Percentiles rank a stretch among this genome's conserved stretches.
phyloP scores from a whole-genome alignment of 2,329 filamentous ascomycete species.

The Lachnellula suecica region DNA sequence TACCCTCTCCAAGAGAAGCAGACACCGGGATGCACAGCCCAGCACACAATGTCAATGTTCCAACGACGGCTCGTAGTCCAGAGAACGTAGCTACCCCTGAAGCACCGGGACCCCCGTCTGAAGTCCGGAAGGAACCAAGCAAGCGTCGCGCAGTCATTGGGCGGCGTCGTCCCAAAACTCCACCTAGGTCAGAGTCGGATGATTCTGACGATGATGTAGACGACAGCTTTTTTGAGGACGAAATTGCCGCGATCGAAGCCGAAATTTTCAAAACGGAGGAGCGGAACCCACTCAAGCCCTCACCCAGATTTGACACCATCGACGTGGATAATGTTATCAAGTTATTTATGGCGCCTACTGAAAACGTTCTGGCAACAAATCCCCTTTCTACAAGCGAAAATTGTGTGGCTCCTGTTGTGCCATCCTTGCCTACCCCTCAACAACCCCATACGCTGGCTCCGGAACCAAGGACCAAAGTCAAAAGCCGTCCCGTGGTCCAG shows the following conservation, averaged over 20 bases:
- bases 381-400: conserved; percentile 3
- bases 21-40: too few species aligned
- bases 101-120: not conserved
- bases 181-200: conserved; percentile 14
- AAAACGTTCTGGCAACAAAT: conserved; percentile 7
- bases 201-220: conserved; percentile 32
- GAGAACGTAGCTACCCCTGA: too few species aligned
- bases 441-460: not conserved
- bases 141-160: conserved; percentile 19
- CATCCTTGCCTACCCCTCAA: conserved; percentile 5
- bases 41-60: too few species aligned
- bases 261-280: conserved; percentile 18
- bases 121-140: not conserved
- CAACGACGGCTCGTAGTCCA: too few species aligned
- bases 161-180: conserved; percentile 16
- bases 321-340: conserved; percentile 16
- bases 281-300: conserved; percentile 21
- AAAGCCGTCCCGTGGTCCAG: conserved; percentile 1
- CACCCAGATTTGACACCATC: not conserved
- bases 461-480: not conserved
- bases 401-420: conserved; percentile 15
- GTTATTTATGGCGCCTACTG: conserved; percentile 19
- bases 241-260: conserved; percentile 27
- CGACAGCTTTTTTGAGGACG: conserved; percentile 33
- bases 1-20: not conserved